Evolutionary conservation across 441 rosid genomes (phyloP).

Genomic region (Populus trichocarpa): DNA sequence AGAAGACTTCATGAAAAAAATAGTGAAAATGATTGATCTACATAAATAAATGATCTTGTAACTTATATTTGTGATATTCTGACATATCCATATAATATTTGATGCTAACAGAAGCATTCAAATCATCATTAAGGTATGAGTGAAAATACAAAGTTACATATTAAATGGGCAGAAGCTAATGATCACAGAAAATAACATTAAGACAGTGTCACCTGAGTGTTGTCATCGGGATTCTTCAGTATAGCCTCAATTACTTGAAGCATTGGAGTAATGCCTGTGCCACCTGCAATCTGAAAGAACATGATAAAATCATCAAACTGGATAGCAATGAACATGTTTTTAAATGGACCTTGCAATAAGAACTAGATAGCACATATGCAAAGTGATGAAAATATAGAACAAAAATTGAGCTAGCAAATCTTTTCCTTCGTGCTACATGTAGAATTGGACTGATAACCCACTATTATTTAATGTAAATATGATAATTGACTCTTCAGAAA

Average conservation of each 20-base stretch:
- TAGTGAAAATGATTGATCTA: constrained; percentile 7
- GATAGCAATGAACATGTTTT: neutral
- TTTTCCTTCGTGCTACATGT: neutral
- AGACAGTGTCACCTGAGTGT: constrained; percentile 61
- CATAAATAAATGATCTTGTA: constrained; percentile 2
- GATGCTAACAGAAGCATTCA: neutral
- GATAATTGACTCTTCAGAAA: neutral
- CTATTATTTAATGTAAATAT: neutral
- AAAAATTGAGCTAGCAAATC: neutral
- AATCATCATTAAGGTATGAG: neutral
- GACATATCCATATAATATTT: neutral
- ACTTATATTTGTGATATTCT: neutral
- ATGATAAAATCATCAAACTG: constrained; percentile 12
- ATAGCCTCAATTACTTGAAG: constrained; percentile 93
- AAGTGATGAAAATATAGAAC: neutral
- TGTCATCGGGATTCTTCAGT: constrained; percentile 84
- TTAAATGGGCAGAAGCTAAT: constrained; percentile 2
- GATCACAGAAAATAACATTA: constrained; percentile 8
- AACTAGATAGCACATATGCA: neutral
- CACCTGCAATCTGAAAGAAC: constrained; percentile 81
- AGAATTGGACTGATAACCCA: neutral
- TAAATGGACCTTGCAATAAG: neutral
- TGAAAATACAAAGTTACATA: neutral
- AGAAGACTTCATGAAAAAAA: neutral
- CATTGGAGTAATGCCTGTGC: constrained; percentile 97